Percentiles rank a stretch among this genome's conserved stretches.
Conservation (phyloP, 2,329 filamentous ascomycete species). For the Nothopassalora personata region DNA sequence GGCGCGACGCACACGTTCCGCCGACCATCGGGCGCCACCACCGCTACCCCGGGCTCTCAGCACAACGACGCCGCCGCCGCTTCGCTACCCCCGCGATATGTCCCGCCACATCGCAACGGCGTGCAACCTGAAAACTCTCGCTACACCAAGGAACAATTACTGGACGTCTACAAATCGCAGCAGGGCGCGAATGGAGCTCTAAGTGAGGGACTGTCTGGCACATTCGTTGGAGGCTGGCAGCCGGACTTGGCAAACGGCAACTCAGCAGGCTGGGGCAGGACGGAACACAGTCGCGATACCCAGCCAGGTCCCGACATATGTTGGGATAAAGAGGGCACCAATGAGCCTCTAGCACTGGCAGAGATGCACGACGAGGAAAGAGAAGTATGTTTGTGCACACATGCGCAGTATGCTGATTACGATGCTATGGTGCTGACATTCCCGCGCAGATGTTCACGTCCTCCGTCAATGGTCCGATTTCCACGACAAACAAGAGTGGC, state of each 20-base stretch:
- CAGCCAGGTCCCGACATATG: constrained; percentile 83
- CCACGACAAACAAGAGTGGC: constrained; percentile 61
- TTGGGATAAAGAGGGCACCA: constrained; percentile 71
- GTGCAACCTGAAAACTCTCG: constrained; percentile 50
- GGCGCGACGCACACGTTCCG: constrained; percentile 64
- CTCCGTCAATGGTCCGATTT: constrained; percentile 88
- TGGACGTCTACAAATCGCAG: constrained; percentile 64
- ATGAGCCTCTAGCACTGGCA: constrained; percentile 65
- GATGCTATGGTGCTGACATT: neutral
- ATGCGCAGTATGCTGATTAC: neutral
- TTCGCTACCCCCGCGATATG: constrained; percentile 43
- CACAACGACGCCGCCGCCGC: constrained; percentile 23
- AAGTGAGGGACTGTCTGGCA: constrained; percentile 57
- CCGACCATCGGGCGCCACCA: constrained; percentile 56
- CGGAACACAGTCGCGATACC: constrained; percentile 63
- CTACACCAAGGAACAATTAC: constrained; percentile 73
- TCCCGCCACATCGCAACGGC: constrained; percentile 60
- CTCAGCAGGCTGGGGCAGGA: constrained; percentile 65
- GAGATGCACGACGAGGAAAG: constrained; percentile 65
- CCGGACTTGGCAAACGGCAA: constrained; percentile 64
- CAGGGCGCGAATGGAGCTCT: constrained; percentile 55
- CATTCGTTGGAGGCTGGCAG: constrained; percentile 75
- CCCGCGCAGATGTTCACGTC: constrained; percentile 64
- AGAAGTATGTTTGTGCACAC: constrained; percentile 45
- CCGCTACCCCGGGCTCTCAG: constrained; percentile 42